phyloP scores from a whole-genome alignment of 441 rosid genomes.

The Cnidoscolus chayamansa region DNA sequence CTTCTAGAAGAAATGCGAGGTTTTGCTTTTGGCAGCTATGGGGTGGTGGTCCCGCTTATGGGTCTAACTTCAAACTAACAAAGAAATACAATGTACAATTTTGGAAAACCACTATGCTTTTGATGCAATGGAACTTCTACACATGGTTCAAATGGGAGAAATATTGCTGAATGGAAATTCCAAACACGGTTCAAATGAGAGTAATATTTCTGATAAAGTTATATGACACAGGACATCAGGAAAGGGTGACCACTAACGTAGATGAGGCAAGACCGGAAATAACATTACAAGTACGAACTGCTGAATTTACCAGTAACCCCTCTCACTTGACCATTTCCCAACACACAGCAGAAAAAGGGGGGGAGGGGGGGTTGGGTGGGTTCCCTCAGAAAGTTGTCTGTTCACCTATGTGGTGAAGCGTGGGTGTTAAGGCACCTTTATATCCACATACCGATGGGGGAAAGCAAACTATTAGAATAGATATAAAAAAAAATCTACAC shows the following conservation, averaged over 20 bases:
- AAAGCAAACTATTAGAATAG: background rate
- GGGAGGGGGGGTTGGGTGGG: too few species aligned
- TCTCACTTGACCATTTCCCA: background rate
- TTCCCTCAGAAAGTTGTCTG: background rate
- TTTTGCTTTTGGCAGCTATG: too few species aligned
- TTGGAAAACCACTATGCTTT: background rate
- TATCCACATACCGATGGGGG: background rate
- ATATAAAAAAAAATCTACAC: background rate
- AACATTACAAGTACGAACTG: background rate
- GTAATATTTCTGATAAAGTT: background rate
- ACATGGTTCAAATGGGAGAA: background rate
- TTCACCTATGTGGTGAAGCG: background rate
- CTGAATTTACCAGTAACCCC: background rate
- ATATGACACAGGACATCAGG: background rate
- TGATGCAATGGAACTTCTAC: background rate
- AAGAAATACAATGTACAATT: background rate
- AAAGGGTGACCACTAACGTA: background rate
- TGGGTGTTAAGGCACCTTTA: background rate
- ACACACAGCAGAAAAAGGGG: background rate
- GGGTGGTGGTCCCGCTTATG: too few species aligned
- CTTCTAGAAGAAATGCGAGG: too few species aligned
- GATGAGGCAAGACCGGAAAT: too few species aligned
- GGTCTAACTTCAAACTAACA: slow-evolving; percentile 2
- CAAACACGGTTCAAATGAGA: background rate
- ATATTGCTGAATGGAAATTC: background rate